phyloP scores from a whole-genome alignment of 176 grass and related monocot species.

The Thalia dealbata region DNA sequence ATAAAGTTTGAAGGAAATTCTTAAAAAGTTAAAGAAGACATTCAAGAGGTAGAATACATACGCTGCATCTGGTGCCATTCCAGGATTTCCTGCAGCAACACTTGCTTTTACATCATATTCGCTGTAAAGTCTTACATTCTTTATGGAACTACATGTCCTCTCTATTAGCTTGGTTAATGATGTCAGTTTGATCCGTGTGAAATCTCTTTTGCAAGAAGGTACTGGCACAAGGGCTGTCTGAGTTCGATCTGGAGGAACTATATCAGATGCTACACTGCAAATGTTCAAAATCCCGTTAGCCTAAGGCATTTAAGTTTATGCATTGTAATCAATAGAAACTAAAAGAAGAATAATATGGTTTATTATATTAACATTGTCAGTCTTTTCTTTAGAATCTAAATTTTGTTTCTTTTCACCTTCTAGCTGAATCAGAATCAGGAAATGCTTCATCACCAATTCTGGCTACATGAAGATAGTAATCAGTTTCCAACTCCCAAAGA shows the following conservation, averaged over 20 bases:
- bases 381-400: neutral
- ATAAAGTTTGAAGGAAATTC: neutral
- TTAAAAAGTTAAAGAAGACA: neutral
- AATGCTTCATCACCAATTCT: conserved; percentile 46
- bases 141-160: conserved; percentile 63
- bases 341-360: neutral
- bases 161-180: conserved; percentile 86
- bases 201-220: conserved; percentile 76
- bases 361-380: neutral
- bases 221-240: conserved; percentile 33
- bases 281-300: neutral
- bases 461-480: conserved; percentile 97
- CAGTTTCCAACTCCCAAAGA: conserved; percentile 93
- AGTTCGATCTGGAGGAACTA: neutral
- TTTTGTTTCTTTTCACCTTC: conserved; percentile 34
- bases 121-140: conserved; percentile 58
- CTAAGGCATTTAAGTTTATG: conserved; percentile 1
- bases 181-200: conserved; percentile 59
- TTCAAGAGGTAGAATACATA: conserved; percentile 24
- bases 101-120: conserved; percentile 43
- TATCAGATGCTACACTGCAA: conserved; percentile 17
- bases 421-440: conserved; percentile 43
- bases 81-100: conserved; percentile 44
- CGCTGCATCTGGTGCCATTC: conserved; percentile 92
- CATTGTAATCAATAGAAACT: neutral